A percentile compares a stretch with the other conserved stretches of the same genome.
Evolutionary conservation across 805 yeast genomes (phyloP).

Genomic region (Saccharomycopsis fermentans): DNA sequence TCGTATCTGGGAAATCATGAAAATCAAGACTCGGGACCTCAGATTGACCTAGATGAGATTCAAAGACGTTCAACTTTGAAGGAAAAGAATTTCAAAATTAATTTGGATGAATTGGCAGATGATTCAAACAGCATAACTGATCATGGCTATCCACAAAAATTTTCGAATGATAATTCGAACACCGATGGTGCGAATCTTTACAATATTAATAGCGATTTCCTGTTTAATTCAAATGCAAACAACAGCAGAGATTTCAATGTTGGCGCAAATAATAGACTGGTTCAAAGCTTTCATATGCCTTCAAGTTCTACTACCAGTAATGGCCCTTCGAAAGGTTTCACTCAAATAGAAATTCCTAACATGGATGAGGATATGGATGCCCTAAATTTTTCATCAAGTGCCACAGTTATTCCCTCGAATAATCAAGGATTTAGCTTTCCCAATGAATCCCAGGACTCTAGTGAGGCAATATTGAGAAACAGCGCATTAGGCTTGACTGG

Average conservation of each 20-base stretch:
- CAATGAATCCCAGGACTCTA: not conserved
- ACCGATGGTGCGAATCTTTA: not conserved
- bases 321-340: not conserved
- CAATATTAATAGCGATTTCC: not conserved
- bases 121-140: not conserved
- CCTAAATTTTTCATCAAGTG: not conserved
- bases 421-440: constrained; percentile 10
- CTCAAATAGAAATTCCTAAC: constrained; percentile 16
- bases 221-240: not conserved
- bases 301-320: not conserved
- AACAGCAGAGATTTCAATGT: not conserved
- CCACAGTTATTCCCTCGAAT: not conserved
- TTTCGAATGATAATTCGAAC: not conserved
- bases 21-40: not conserved
- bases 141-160: not conserved
- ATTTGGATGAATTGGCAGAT: not conserved
- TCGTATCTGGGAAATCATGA: not conserved
- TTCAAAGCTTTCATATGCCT: not conserved
- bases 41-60: constrained; percentile 16
- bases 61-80: constrained; percentile 9
- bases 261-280: not conserved
- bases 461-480: not conserved
- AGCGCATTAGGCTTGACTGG: not conserved
- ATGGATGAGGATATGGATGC: constrained; percentile 7
- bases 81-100: not conserved